Evolutionary conservation across 441 rosid species (phyloP).

Genomic region (Breynia disticha): DNA sequence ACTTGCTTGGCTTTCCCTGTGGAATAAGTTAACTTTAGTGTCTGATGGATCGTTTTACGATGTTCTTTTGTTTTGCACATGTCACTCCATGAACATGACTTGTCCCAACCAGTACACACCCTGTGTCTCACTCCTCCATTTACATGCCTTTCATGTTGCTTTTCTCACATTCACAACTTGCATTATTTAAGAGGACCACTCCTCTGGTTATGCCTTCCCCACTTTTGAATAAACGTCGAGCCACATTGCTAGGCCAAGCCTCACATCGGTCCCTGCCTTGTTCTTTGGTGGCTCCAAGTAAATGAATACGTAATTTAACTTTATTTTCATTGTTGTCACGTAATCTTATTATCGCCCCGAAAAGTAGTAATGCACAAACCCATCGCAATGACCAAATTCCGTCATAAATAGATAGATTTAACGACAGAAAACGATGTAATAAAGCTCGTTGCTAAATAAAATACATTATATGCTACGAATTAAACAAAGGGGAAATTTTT

Average conservation of each 20-base stretch:
- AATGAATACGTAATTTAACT: too few relatives aligned
- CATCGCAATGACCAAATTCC: too few relatives aligned
- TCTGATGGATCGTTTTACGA: neutral
- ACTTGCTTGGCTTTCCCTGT: neutral
- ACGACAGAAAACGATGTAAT: too few relatives aligned
- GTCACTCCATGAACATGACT: neutral
- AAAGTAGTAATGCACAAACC: too few relatives aligned
- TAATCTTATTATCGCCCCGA: too few relatives aligned
- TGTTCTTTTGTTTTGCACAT: neutral
- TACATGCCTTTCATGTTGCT: neutral
- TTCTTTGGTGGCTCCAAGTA: neutral
- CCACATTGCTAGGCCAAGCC: neutral
- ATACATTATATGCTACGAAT: too few relatives aligned
- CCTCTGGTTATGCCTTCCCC: neutral
- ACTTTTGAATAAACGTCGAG: neutral
- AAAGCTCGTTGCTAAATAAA: too few relatives aligned
- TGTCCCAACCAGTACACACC: neutral
- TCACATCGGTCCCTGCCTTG: constrained; percentile 6
- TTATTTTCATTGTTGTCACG: too few relatives aligned
- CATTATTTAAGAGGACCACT: constrained; percentile 15
- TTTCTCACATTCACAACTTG: neutral
- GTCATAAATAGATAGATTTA: too few relatives aligned
- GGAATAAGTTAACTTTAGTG: neutral
- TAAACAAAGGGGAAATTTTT: too few relatives aligned
- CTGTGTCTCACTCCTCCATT: neutral